Conservation (phyloP, 352 stramenopile genomes). For the Pythium insidiosum region DNA sequence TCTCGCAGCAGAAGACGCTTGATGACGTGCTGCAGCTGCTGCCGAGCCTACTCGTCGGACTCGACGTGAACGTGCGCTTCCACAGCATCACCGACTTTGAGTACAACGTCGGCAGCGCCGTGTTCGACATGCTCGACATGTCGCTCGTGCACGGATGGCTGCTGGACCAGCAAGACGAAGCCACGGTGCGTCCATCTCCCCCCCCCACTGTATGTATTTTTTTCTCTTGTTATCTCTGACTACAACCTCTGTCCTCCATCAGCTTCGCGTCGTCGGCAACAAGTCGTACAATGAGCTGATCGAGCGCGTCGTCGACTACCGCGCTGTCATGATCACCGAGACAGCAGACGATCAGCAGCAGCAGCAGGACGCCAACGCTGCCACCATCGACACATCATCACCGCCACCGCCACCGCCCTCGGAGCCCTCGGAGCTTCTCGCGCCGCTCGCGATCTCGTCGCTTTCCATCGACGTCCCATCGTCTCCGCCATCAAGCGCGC, state of each 20-base stretch:
- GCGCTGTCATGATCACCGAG: slow-evolving; percentile 60
- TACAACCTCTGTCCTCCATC: neutral
- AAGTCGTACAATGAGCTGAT: slow-evolving; percentile 98
- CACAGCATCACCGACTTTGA: slow-evolving; percentile 90
- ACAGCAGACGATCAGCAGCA: slow-evolving; percentile 10
- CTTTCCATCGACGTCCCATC: slow-evolving; percentile 34
- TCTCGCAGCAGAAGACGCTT: slow-evolving; percentile 83
- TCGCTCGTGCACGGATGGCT: slow-evolving; percentile 97
- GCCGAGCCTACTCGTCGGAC: slow-evolving; percentile 90
- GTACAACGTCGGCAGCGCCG: slow-evolving; percentile 92
- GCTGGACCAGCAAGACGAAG: slow-evolving; percentile 88
- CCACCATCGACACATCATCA: neutral
- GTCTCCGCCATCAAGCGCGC: slow-evolving; percentile 10
- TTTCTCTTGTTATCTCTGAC: neutral
- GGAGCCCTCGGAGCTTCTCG: neutral
- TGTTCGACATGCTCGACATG: slow-evolving; percentile 96
- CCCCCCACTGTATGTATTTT: neutral
- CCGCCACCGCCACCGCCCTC: neutral
- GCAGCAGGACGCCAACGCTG: neutral
- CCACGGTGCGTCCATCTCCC: slow-evolving; percentile 36
- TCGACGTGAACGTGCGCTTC: slow-evolving; percentile 99
- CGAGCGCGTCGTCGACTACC: slow-evolving; percentile 90
- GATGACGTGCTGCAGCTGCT: slow-evolving; percentile 88
- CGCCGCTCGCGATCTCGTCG: slow-evolving; percentile 16
- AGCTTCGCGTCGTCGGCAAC: slow-evolving; percentile 72